Conservation (phyloP, 2,329 filamentous ascomycete species). For the Fusarium beomiforme region DNA sequence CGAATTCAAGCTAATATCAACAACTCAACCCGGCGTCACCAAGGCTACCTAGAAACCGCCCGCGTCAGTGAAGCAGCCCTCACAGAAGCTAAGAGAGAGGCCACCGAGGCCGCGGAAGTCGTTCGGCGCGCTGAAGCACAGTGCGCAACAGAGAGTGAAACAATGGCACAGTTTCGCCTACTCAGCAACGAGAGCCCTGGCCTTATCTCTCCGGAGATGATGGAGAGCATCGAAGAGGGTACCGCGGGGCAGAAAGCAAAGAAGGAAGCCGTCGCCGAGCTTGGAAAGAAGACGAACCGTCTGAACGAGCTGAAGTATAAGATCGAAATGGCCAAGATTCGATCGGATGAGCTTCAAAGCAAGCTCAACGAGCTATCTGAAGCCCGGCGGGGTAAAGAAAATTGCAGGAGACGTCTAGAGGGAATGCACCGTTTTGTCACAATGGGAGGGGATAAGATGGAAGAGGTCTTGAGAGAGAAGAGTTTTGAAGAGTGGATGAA, state of each 20-base stretch:
- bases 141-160: not conserved
- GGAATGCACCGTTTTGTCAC: not conserved
- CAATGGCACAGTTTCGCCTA: not conserved
- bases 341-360: rapidly evolving
- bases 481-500: not conserved
- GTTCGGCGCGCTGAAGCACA: not conserved
- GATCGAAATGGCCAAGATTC: not conserved
- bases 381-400: not conserved
- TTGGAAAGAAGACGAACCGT: not conserved
- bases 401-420: not conserved
- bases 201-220: not conserved
- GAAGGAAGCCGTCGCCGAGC: rapidly evolving
- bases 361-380: not conserved
- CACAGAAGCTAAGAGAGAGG: not conserved
- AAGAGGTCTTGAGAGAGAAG: not conserved
- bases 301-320: not conserved
- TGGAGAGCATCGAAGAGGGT: rapidly evolving
- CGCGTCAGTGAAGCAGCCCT: rapidly evolving
- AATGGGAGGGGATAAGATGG: not conserved
- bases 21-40: not conserved
- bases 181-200: not conserved
- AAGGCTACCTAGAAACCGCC: not conserved
- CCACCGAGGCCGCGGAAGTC: not conserved
- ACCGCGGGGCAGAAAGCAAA: not conserved
- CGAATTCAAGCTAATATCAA: not conserved